phyloP scores from a whole-genome alignment of 257 asterid genomes.

The Scutellaria galericulata region DNA sequence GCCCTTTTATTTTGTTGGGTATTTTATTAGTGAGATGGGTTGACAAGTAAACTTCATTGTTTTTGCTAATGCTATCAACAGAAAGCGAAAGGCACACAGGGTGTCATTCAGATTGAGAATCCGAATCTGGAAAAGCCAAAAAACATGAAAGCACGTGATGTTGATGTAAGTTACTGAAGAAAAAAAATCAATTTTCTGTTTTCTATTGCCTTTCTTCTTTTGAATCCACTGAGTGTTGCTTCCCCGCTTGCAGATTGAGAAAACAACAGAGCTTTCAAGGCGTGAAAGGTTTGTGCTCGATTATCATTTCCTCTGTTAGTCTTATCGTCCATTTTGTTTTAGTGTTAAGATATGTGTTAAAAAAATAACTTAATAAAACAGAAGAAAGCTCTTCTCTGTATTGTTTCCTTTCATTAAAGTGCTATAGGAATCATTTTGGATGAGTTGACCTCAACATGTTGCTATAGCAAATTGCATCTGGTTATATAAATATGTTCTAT shows the following conservation, averaged over 20 bases:
- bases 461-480: constrained; percentile 11
- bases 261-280: constrained; percentile 90
- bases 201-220: not conserved
- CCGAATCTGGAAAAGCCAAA: constrained; percentile 84
- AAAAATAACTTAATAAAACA: not conserved
- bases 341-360: not conserved
- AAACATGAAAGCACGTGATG: constrained; percentile 83
- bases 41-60: constrained; percentile 8
- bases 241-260: constrained; percentile 64
- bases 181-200: not conserved
- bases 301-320: not conserved
- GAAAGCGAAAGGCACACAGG: constrained; percentile 83
- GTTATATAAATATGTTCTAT: constrained; percentile 1
- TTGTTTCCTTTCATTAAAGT: not conserved
- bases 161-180: constrained; percentile 58
- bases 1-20: not conserved
- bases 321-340: not conserved
- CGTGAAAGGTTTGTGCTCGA: constrained; percentile 73
- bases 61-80: constrained; percentile 42
- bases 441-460: not conserved
- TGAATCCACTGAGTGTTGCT: constrained; percentile 22
- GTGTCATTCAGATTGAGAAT: constrained; percentile 78
- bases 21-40: not conserved
- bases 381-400: not conserved
- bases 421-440: constrained; percentile 1